Evolutionary conservation across 495 filamentous ascomycete genomes (phyloP).

Genomic region (Clohesyomyces aquaticus): DNA sequence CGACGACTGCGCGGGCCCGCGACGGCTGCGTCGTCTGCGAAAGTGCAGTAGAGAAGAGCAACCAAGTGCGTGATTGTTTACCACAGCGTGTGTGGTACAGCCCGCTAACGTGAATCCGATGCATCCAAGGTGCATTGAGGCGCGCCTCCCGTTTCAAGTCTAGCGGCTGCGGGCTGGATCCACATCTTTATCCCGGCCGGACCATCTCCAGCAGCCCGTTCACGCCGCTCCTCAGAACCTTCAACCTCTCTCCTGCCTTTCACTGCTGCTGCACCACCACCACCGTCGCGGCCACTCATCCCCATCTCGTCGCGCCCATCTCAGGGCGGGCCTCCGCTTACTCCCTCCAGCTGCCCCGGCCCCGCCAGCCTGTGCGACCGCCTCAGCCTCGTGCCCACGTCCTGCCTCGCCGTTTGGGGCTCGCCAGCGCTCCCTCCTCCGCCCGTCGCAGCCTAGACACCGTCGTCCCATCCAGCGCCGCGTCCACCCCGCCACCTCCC

Average conservation of each 20-base stretch:
- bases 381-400: slow-evolving; percentile 33
- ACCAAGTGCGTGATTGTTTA: no score
- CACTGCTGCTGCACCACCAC: slow-evolving; percentile 20
- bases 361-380: slow-evolving; percentile 17
- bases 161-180: slow-evolving; percentile 4
- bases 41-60: no score
- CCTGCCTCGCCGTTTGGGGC: slow-evolving; percentile 6
- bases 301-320: slow-evolving; percentile 27
- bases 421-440: slow-evolving; percentile 10
- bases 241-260: neutral
- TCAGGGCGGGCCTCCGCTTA: slow-evolving; percentile 12
- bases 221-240: slow-evolving; percentile 8
- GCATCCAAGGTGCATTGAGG: no score
- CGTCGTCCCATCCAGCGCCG: slow-evolving; percentile 20
- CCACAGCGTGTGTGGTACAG: neutral
- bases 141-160: slow-evolving; percentile 9
- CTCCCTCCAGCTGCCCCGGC: neutral
- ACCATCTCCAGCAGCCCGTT: slow-evolving; percentile 13
- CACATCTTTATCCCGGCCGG: slow-evolving; percentile 2
- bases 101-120: no score
- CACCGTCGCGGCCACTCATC: slow-evolving; percentile 11
- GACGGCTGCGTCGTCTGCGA: no score
- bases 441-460: neutral
- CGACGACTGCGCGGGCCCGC: no score
- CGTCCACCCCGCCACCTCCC: neutral